Evolutionary conservation across 2,329 filamentous ascomycete genomes (phyloP).

Genomic region (Pyrenophora seminiperda): DNA sequence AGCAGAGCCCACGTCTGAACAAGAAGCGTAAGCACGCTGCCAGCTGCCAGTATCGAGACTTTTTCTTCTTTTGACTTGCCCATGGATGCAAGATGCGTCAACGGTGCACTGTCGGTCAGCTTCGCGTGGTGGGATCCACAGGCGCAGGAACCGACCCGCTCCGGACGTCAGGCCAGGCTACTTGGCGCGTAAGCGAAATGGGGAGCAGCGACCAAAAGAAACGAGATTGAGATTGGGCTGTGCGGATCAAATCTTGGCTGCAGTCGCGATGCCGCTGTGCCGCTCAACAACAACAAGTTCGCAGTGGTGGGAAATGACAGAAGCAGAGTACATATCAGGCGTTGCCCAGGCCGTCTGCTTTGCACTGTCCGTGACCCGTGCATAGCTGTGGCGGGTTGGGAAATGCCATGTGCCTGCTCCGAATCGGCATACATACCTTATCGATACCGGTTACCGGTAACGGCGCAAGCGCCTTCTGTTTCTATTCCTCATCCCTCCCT

Average conservation of each 20-base stretch:
- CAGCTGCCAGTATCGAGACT: neutral
- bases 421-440: slow-evolving; percentile 9
- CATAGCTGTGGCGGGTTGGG: neutral
- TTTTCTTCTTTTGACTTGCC: neutral
- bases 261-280: neutral
- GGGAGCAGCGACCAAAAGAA: slow-evolving; percentile 17
- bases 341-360: slow-evolving; percentile 1
- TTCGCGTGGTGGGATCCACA: slow-evolving; percentile 1
- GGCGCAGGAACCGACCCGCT: slow-evolving; percentile 15
- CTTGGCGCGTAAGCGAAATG: slow-evolving; percentile 26
- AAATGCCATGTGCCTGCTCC: slow-evolving; percentile 9
- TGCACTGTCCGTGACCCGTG: slow-evolving; percentile 6
- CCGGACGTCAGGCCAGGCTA: slow-evolving; percentile 1
- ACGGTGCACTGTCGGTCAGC: no score
- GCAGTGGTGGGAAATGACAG: slow-evolving; percentile 4
- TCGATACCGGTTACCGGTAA: slow-evolving; percentile 5
- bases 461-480: neutral
- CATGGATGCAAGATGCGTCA: no score
- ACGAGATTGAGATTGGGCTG: slow-evolving; percentile 17
- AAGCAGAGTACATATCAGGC: no score
- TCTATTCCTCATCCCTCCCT: slow-evolving; percentile 7
- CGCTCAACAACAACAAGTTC: slow-evolving; percentile 3
- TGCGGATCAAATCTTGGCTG: slow-evolving; percentile 16
- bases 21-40: neutral
- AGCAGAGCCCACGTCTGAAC: neutral